These are phyloP conservation scores for Penicillium hesseltinei DNA, from an alignment of 2,329 filamentous ascomycete species.

Conservation along the genomic window DNA sequence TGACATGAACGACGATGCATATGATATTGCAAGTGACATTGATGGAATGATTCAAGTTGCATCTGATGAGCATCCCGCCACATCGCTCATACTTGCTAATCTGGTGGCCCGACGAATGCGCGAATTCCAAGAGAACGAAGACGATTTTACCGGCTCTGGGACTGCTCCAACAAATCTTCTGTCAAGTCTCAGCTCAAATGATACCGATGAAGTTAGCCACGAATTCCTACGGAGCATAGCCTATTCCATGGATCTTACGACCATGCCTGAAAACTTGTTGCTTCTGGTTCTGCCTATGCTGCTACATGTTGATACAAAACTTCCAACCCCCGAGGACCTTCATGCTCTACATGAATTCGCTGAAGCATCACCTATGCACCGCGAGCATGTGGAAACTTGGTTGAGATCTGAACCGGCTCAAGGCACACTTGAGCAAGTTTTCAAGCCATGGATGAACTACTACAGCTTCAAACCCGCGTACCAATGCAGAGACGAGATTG, in stretches of 20 bases:
- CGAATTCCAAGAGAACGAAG: not conserved
- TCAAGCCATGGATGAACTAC: not conserved
- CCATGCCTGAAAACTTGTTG: not conserved
- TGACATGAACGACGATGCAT: not conserved
- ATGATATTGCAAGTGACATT: not conserved
- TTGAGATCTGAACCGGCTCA: not conserved
- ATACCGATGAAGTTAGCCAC: not conserved
- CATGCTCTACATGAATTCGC: not conserved
- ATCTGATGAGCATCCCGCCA: not conserved
- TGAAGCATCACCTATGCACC: not conserved
- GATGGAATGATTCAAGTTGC: not conserved
- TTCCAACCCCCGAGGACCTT: not conserved
- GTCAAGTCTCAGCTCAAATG: not conserved
- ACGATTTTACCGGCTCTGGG: not conserved
- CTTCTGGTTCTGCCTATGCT: not conserved
- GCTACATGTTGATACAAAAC: not conserved
- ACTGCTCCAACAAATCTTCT: not conserved
- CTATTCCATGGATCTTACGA: not conserved
- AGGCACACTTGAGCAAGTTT: not conserved
- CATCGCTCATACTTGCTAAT: not conserved
- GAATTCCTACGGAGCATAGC: not conserved
- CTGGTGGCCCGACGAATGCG: not conserved
- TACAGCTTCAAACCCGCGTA: constrained; percentile 1
- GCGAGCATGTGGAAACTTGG: not conserved
- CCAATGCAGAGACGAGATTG: not conserved